phyloP scores from a whole-genome alignment of 2,329 filamentous ascomycete genomes.

The Alternaria gansuensis region DNA sequence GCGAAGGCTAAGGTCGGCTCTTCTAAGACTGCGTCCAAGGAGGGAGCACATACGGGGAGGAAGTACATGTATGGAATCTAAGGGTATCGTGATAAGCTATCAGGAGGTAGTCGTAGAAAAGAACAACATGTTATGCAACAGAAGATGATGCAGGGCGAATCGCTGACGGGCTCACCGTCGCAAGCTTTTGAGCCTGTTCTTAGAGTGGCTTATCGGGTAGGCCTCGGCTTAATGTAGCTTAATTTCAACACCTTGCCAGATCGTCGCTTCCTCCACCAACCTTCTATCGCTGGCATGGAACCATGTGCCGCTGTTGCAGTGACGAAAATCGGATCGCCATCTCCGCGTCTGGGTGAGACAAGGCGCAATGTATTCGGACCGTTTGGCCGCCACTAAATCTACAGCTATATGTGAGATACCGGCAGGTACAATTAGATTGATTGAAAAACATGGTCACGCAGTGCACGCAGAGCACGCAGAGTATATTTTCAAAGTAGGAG shows the following conservation, averaged over 20 bases:
- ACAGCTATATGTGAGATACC: slow-evolving; percentile 34
- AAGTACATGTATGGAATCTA: no score
- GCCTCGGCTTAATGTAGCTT: slow-evolving; percentile 26
- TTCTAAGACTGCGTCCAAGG: no score
- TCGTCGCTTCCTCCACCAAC: slow-evolving; percentile 8
- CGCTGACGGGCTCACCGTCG: background rate
- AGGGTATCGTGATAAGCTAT: no score
- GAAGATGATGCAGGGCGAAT: background rate
- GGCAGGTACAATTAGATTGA: slow-evolving; percentile 49
- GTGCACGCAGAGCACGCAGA: slow-evolving; percentile 20
- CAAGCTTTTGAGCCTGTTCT: slow-evolving; percentile 10
- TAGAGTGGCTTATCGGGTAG: slow-evolving; percentile 20
- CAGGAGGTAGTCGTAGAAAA: no score
- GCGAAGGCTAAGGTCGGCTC: no score
- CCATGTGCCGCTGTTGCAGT: slow-evolving; percentile 13
- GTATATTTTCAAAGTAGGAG: slow-evolving; percentile 14
- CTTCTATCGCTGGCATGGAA: slow-evolving; percentile 3
- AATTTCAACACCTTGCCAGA: slow-evolving; percentile 21
- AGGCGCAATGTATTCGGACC: slow-evolving; percentile 41
- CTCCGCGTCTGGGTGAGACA: slow-evolving; percentile 9
- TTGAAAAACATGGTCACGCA: slow-evolving; percentile 43
- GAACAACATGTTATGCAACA: no score
- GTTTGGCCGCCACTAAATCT: slow-evolving; percentile 45
- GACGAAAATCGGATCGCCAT: slow-evolving; percentile 14
- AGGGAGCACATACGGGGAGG: no score